Conservation (phyloP, 257 asterid genomes). For the Solanum pinnatisectum region DNA sequence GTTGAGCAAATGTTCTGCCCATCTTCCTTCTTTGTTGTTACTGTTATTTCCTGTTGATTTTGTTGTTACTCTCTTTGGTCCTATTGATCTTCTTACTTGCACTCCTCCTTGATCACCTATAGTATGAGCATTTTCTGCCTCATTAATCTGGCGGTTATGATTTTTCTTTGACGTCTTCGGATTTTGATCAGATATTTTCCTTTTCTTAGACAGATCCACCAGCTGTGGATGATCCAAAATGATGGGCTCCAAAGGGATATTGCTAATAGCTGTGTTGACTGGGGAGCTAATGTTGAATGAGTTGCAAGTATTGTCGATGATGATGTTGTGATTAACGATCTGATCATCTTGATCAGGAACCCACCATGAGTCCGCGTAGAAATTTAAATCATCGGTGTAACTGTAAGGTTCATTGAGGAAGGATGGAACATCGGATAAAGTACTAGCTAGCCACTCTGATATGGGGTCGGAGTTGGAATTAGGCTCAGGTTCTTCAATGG, state of each 20-base stretch:
- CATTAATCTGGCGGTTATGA: conserved; percentile 11
- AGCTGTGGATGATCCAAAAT: conserved; percentile 18
- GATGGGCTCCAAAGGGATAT: conserved; percentile 18
- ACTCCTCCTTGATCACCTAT: conserved; percentile 7
- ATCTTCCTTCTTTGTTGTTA: conserved; percentile 59
- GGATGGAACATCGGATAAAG: conserved; percentile 44
- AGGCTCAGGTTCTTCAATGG: conserved; percentile 47
- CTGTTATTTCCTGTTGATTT: conserved; percentile 20
- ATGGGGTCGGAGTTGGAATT: conserved; percentile 35
- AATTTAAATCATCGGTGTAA: conserved; percentile 22
- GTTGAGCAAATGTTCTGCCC: conserved; percentile 89
- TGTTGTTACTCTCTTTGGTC: conserved; percentile 21
- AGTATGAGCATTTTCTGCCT: conserved; percentile 7
- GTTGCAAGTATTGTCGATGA: conserved; percentile 19
- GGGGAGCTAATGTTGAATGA: conserved; percentile 26
- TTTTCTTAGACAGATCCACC: conserved; percentile 34
- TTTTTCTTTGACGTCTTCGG: conserved; percentile 15
- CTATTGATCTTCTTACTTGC: conserved; percentile 13
- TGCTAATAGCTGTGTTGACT: conserved; percentile 8
- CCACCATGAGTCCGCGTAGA: conserved; percentile 53
- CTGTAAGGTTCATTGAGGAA: conserved; percentile 52
- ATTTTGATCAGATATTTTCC: conserved; percentile 30
- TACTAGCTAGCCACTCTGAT: conserved; percentile 46
- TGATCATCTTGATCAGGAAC: conserved; percentile 16
- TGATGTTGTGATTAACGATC: conserved; percentile 31